Percentiles rank a stretch among this genome's conserved stretches.
Conservation (phyloP, 2,329 filamentous ascomycete species). For the Ceratocystis colombiana region DNA sequence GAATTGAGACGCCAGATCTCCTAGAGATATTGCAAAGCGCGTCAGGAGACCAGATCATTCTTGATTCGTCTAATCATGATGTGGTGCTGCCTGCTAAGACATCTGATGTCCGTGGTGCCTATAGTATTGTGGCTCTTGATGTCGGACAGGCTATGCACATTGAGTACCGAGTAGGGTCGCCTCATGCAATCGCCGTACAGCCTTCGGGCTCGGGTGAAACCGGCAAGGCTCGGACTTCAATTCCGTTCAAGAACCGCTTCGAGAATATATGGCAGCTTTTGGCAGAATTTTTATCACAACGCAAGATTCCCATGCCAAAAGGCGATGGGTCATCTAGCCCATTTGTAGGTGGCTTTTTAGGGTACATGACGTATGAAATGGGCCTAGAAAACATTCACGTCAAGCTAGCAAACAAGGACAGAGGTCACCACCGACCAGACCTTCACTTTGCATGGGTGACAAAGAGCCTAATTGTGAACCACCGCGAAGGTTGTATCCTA, state of each 20-base stretch:
- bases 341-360: constrained; percentile 77
- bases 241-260: constrained; percentile 28
- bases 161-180: constrained; percentile 47
- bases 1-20: constrained; percentile 39
- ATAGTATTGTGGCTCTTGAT: constrained; percentile 63
- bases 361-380: constrained; percentile 76
- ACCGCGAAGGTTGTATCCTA: constrained; percentile 49
- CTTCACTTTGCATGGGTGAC: constrained; percentile 67
- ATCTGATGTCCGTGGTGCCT: constrained; percentile 47
- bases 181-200: constrained; percentile 30
- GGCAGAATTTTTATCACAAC: constrained; percentile 36
- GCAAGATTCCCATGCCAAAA: constrained; percentile 28
- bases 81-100: constrained; percentile 34
- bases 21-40: constrained; percentile 40
- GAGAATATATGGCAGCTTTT: constrained; percentile 43
- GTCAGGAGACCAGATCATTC: constrained; percentile 42
- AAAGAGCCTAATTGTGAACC: constrained; percentile 68
- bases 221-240: constrained; percentile 27
- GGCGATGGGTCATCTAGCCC: constrained; percentile 31
- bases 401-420: constrained; percentile 29
- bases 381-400: constrained; percentile 55
- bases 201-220: background rate
- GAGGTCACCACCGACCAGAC: constrained; percentile 48
- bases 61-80: constrained; percentile 46
- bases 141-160: constrained; percentile 47